These are phyloP conservation scores for Eucalyptus erythrocorys DNA, from an alignment of 345 rosid genomes.

Conservation along the genomic window DNA sequence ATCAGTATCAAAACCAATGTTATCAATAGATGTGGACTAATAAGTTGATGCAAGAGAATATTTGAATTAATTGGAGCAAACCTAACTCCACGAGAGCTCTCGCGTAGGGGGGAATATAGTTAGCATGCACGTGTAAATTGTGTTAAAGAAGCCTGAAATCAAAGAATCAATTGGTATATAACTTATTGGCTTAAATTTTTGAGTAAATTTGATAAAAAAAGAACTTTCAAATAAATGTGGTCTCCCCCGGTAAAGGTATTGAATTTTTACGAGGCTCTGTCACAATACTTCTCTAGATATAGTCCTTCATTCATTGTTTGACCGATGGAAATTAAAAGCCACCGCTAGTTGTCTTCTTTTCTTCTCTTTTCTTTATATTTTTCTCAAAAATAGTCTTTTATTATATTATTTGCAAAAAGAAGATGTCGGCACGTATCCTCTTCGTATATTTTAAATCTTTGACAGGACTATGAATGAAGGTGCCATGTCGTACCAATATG, in stretches of 20 bases:
- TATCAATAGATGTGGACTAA: background rate
- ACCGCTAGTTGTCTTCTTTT: background rate
- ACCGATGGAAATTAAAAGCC: background rate
- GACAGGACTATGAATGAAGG: background rate
- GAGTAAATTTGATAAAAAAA: no score
- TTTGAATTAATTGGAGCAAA: no score
- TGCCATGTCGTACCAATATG: background rate
- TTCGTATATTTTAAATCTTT: background rate
- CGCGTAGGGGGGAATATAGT: no score
- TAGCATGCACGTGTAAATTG: no score
- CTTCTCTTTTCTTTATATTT: background rate
- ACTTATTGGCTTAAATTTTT: no score
- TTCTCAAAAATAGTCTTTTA: background rate
- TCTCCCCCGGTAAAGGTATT: no score
- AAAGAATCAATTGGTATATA: no score
- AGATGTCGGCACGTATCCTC: background rate
- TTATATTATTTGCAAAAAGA: background rate
- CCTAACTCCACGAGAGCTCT: no score
- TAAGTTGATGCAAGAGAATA: no score
- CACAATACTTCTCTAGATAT: background rate
- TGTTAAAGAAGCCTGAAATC: no score
- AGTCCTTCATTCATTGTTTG: background rate
- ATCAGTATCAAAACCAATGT: accelerated
- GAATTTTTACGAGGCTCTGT: background rate
- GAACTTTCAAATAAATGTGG: accelerated